Base-by-base conservation (phyloP, 768 basidiomycete species). In the Termitomyces bulborhizus region DNA sequence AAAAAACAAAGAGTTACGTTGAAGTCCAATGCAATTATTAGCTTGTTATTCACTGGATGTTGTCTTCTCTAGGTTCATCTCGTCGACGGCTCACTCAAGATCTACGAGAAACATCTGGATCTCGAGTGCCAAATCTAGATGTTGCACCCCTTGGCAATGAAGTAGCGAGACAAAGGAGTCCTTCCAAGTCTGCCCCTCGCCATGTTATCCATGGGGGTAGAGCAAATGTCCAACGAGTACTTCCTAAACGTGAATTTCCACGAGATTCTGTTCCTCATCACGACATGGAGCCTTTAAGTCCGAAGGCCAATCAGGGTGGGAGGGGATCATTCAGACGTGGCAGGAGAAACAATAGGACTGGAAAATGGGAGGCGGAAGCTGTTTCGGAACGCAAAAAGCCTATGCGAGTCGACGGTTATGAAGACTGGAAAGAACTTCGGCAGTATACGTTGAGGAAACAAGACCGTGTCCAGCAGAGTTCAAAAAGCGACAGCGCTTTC, bases 251-350 rank as follows among this genome's bases (percentile, higher is more conserved):
- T n/a, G 48, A 49, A 26, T 62, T 62, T 46, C 41, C 56, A 2
- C 50, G 61, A 50, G 61, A 62, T 8, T 21, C 59, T 15, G 21
- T 60, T 41, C 61, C 61, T 31, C 61, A 62, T 13, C 18, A 53
- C 18, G 57, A 47, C 27, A 6, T 39, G 5, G 15, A 46, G 16
- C 34, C 29, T 4, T 3, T 21, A 7, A 12, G 12, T 21, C 18
- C n/a, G 5, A 21, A 48, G 34, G 31, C 6, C 21, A 13, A 18
- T 6, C 40, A 26, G 12, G 54, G 13, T 13, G 41, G 32, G 15
- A 56, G 36, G 5, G 11, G 13, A 12, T 62, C 59, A 0, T 60
- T 51, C 18, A 40, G 61, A 26, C 58, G 59, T 27, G 51, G 49
- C 5, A 53, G 55, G 21, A 48, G 43, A 21, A 60, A 55, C 36